A percentile compares a stretch with the other conserved stretches of the same genome.
phyloP scores from a whole-genome alignment of 495 filamentous ascomycete species.

The Lasiosphaeria miniovina region DNA sequence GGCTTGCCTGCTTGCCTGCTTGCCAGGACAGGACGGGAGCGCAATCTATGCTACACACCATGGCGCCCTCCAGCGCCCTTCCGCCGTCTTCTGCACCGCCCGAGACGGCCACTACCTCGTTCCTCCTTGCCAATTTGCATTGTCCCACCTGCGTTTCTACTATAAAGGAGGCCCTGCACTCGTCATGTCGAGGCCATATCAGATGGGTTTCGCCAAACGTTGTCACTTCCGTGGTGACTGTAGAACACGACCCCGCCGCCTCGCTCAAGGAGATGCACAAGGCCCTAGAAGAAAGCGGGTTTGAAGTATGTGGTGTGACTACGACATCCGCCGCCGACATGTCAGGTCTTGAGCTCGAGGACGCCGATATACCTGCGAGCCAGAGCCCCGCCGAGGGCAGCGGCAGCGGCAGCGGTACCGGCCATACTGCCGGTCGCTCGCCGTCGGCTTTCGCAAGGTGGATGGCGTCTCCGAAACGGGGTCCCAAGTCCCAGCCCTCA shows the following conservation, averaged over 20 bases:
- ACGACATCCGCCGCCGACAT: constrained; percentile 35
- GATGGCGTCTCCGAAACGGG: constrained; percentile 20
- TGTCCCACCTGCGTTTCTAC: constrained; percentile 59
- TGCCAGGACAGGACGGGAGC: not conserved
- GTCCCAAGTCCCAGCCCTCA: constrained; percentile 5
- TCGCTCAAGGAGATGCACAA: constrained; percentile 34
- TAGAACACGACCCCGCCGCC: constrained; percentile 31
- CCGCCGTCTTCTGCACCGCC: constrained; percentile 9
- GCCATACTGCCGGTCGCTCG: constrained; percentile 6
- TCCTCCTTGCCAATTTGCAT: constrained; percentile 57
- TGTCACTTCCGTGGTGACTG: constrained; percentile 53
- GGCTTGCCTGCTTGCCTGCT: too few species aligned
- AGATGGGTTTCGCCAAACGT: constrained; percentile 55
- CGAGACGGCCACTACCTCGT: constrained; percentile 41
- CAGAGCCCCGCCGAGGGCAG: not conserved
- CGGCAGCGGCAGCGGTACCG: too few species aligned
- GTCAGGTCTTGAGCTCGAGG: constrained; percentile 15
- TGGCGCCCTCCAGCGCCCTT: constrained; percentile 21
- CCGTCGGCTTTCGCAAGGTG: constrained; percentile 24
- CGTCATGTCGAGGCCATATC: constrained; percentile 36
- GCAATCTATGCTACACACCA: constrained; percentile 22
- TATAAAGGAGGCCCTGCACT: constrained; percentile 49
- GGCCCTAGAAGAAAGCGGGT: constrained; percentile 44
- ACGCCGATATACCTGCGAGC: constrained; percentile 7
- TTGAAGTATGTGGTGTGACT: constrained; percentile 41